These are phyloP conservation scores for Coniochaeta ligniaria DNA, from an alignment of 2,329 filamentous ascomycete species.

Conservation along the genomic window DNA sequence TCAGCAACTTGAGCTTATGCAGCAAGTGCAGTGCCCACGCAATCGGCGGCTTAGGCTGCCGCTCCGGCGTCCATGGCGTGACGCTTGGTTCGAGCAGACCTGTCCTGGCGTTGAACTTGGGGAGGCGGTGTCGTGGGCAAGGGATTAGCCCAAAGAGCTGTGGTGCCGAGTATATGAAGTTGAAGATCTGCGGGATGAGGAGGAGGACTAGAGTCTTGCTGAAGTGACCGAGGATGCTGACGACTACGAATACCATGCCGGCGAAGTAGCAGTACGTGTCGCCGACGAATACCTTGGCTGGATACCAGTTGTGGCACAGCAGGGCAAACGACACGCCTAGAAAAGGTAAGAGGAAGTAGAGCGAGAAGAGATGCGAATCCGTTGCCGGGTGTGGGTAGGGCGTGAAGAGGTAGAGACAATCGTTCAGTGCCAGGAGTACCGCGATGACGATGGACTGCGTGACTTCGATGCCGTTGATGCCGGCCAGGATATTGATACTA, in stretches of 20 bases:
- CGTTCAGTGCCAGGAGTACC: conserved; percentile 75
- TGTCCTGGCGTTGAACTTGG: conserved; percentile 77
- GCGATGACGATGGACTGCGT: conserved; percentile 90
- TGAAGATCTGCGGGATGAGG: conserved; percentile 90
- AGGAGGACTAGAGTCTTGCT: conserved; percentile 91
- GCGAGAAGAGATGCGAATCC: conserved; percentile 91
- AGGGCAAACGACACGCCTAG: conserved; percentile 85
- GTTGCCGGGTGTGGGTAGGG: conserved; percentile 87
- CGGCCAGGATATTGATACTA: conserved; percentile 98
- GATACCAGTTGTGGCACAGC: conserved; percentile 90
- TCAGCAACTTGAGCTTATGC: conserved; percentile 59
- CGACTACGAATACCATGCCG: conserved; percentile 97
- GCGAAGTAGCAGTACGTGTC: conserved; percentile 99
- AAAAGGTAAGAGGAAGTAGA: conserved; percentile 92
- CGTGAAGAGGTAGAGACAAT: conserved; percentile 76
- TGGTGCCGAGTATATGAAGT: conserved; percentile 88
- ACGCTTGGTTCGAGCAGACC: conserved; percentile 82
- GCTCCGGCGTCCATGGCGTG: conserved; percentile 62
- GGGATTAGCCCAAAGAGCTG: conserved; percentile 87
- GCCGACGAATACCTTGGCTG: conserved; percentile 89
- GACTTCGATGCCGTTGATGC: conserved; percentile 98
- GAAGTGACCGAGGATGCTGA: conserved; percentile 94
- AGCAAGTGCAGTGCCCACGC: conserved; percentile 60
- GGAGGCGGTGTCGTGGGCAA: conserved; percentile 87
- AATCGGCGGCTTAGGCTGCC: conserved; percentile 61